These are phyloP conservation scores for Lycium barbarum DNA, from an alignment of 257 asterid genomes.

Conservation along the genomic window DNA sequence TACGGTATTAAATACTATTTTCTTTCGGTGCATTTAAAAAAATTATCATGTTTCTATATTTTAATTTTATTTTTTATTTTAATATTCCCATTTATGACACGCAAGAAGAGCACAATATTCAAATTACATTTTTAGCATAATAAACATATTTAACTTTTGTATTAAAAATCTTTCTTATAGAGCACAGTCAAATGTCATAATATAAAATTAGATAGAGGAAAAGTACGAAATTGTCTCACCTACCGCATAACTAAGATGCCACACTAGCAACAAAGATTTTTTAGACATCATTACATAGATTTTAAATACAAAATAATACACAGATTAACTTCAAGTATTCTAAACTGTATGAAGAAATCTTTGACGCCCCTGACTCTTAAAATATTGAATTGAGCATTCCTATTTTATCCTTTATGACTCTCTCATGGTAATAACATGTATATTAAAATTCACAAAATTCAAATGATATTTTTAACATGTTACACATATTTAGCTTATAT, in stretches of 20 bases:
- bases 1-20: too few species aligned
- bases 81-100: background rate
- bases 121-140: background rate
- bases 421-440: background rate
- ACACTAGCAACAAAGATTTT: background rate
- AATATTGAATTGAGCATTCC: background rate
- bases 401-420: too few species aligned
- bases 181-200: background rate
- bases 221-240: background rate
- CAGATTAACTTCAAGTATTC: too few species aligned
- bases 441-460: too few species aligned
- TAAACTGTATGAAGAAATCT: too few species aligned
- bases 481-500: background rate
- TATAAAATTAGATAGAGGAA: background rate
- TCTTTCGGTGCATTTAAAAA: background rate
- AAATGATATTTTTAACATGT: background rate
- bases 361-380: too few species aligned
- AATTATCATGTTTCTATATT: background rate
- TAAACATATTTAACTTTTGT: background rate
- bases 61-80: too few species aligned
- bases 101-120: background rate
- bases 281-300: background rate
- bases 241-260: background rate
- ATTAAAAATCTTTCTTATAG: background rate
- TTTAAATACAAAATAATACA: too few species aligned